These are phyloP conservation scores for Vigna mungo DNA, from an alignment of 306 rosid species.

Conservation along the genomic window DNA sequence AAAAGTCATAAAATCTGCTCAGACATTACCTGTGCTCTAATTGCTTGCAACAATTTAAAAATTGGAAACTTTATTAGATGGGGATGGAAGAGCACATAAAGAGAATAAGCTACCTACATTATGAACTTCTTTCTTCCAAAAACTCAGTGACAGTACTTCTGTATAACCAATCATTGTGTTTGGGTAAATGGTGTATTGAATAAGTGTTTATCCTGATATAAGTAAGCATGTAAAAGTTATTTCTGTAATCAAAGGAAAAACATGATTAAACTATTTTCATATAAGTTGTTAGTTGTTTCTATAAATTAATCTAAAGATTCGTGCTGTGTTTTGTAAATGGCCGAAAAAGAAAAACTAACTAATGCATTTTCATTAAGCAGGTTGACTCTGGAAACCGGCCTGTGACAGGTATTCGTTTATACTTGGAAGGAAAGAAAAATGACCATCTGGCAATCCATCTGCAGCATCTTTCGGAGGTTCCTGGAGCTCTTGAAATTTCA, in stretches of 20 bases:
- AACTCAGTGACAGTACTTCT: background rate
- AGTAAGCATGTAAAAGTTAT: too few relatives aligned
- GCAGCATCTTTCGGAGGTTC: conserved; percentile 83
- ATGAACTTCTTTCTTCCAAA: conserved; percentile 9
- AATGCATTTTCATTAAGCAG: conserved; percentile 47
- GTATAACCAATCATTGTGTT: background rate
- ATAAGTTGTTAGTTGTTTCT: too few relatives aligned
- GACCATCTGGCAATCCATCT: conserved; percentile 84
- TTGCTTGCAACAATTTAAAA: background rate
- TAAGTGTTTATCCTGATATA: too few relatives aligned
- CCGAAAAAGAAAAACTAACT: background rate
- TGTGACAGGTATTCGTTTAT: conserved; percentile 81
- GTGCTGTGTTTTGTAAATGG: background rate
- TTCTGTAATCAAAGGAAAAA: too few relatives aligned
- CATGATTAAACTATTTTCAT: too few relatives aligned
- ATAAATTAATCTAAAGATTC: background rate
- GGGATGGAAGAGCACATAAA: background rate
- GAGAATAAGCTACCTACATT: background rate
- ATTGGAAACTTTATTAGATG: background rate
- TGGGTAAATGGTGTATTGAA: too few relatives aligned
- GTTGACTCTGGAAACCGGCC: conserved; percentile 77
- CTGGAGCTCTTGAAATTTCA: conserved; percentile 62
- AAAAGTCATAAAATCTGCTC: background rate
- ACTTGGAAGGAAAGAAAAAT: conserved; percentile 82
- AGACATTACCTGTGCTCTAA: background rate